Evolutionary conservation across 2,329 filamentous ascomycete species (phyloP).

Genomic region (Pleurostoma richardsiae): DNA sequence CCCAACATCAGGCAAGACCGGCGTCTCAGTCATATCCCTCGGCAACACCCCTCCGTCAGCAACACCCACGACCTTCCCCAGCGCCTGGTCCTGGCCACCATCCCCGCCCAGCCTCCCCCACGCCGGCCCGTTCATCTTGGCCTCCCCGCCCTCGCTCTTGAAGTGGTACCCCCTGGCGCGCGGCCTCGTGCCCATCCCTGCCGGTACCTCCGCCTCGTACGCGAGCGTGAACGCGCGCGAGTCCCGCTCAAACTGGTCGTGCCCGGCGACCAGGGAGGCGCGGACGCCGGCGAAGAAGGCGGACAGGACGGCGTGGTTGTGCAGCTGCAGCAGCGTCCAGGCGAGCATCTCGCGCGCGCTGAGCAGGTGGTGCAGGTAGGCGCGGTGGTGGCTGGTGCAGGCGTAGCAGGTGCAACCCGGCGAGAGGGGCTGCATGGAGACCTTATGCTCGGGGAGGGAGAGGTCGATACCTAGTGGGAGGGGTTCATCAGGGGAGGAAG

Average conservation of each 20-base stretch:
- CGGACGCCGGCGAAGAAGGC: slow-evolving; percentile 71
- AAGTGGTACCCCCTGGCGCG: slow-evolving; percentile 78
- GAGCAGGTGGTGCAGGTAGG: slow-evolving; percentile 84
- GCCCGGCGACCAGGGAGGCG: slow-evolving; percentile 52
- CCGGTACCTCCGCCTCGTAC: slow-evolving; percentile 70
- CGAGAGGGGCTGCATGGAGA: slow-evolving; percentile 57
- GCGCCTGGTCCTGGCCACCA: slow-evolving; percentile 14
- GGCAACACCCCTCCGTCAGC: slow-evolving; percentile 29
- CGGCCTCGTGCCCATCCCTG: slow-evolving; percentile 72
- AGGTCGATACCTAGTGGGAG: slow-evolving; percentile 70
- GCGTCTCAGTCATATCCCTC: slow-evolving; percentile 42
- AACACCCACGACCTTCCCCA: slow-evolving; percentile 26
- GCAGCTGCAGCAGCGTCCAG: slow-evolving; percentile 87
- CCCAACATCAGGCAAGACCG: slow-evolving; percentile 40
- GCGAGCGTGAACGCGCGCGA: slow-evolving; percentile 33
- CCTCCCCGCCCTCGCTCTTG: slow-evolving; percentile 61
- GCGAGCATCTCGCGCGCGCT: slow-evolving; percentile 93
- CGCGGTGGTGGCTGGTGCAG: slow-evolving; percentile 77
- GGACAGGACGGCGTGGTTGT: slow-evolving; percentile 74
- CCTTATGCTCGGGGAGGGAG: slow-evolving; percentile 60
- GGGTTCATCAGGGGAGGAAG: slow-evolving; percentile 6
- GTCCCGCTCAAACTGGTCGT: slow-evolving; percentile 52
- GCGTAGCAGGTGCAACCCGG: slow-evolving; percentile 72
- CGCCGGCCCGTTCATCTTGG: slow-evolving; percentile 62
- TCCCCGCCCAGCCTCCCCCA: slow-evolving; percentile 52